Conservation (phyloP, 2,329 filamentous ascomycete genomes). For the Hypoxylon sp. region DNA sequence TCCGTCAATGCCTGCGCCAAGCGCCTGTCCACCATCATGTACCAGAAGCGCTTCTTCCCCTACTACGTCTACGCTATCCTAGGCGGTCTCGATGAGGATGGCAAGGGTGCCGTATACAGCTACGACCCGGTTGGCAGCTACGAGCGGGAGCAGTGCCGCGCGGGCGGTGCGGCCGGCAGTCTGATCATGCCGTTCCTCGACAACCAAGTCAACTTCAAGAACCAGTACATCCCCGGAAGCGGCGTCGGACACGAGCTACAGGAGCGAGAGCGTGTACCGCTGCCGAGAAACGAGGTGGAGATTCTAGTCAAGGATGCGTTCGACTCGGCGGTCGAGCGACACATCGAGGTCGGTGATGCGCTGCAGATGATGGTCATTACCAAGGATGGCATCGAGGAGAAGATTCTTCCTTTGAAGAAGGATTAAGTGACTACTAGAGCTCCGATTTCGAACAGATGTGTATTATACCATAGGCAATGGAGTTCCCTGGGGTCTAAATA, state of each 20-base stretch:
- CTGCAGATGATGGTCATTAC: slow-evolving; percentile 97
- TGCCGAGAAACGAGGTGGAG: slow-evolving; percentile 82
- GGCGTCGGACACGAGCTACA: slow-evolving; percentile 85
- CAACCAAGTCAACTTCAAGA: slow-evolving; percentile 99
- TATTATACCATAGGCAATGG: slow-evolving; percentile 47
- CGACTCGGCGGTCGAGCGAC: slow-evolving; percentile 96
- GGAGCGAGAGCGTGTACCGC: slow-evolving; percentile 77
- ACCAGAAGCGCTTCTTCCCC: slow-evolving; percentile 98
- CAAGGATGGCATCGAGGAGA: slow-evolving; percentile 88
- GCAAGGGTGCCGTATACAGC: slow-evolving; percentile 93
- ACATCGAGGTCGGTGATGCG: slow-evolving; percentile 98
- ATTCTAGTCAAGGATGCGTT: slow-evolving; percentile 96
- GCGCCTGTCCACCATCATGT: slow-evolving; percentile 93
- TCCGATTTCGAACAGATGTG: slow-evolving; percentile 27
- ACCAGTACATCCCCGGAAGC: slow-evolving; percentile 92
- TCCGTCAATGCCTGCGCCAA: slow-evolving; percentile 94
- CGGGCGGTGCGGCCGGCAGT: slow-evolving; percentile 90
- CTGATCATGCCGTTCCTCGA: slow-evolving; percentile 99
- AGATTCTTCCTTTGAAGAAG: slow-evolving; percentile 87
- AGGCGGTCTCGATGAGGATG: slow-evolving; percentile 93
- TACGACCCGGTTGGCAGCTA: slow-evolving; percentile 99
- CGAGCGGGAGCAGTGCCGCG: slow-evolving; percentile 95
- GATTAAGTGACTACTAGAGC: slow-evolving; percentile 69
- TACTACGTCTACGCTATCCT: slow-evolving; percentile 98
- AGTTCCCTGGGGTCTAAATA: slow-evolving; percentile 37